Evolutionary conservation across 345 rosid genomes (phyloP), one percentile per base, ranked within the genome.

Genomic region (Carallia brachiata): DNA sequence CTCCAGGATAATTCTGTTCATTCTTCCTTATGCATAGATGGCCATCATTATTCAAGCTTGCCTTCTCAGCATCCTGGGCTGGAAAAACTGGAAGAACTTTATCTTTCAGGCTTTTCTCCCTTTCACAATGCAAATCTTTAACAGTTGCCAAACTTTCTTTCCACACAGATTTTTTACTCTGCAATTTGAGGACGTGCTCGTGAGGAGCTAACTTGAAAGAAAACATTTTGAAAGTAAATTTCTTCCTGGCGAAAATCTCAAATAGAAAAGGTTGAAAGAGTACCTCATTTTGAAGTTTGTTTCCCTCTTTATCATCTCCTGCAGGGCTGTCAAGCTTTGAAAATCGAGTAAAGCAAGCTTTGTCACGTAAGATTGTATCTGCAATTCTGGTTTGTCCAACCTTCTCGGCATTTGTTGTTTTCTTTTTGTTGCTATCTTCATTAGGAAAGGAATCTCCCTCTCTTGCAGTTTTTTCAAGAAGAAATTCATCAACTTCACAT

Each of bases 391-490:
- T 36, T 72, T 76, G 63, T 52, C 62, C 53, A 37, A 67, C 52
- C 27, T 68, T 60, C n/a, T 60, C 55, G 1, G 28, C 47, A 61
- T 73, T 53, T 30, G 12, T 63, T 66, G 62, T 75, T 17, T 72
- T 68, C 74, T 72, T 79, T 27, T 47, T 52, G 18, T 76, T 77
- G 27, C 77, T 77, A 31, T 77, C 88, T 31, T 71, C 84, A 64
- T 75, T 62, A 62, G 59, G 65, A 65, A 66, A 59, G 0, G 28
- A 65, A 72, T 79, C 80, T 52, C 61, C 72, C 50, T 78, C 78
- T 9, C 68, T 31, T 17, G 61, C 77, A 50, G 53, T 62, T 32
- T 67, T 72, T 58, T 62, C 47, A 57, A 6, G 59, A 64, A 48
- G 60, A 73, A 74, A 36, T 13, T 66, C 78, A 65, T 65, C 65